Evolutionary conservation across 1,284 basidiomycete genomes (phyloP).

Genomic region (Cryptococcus sp.): DNA sequence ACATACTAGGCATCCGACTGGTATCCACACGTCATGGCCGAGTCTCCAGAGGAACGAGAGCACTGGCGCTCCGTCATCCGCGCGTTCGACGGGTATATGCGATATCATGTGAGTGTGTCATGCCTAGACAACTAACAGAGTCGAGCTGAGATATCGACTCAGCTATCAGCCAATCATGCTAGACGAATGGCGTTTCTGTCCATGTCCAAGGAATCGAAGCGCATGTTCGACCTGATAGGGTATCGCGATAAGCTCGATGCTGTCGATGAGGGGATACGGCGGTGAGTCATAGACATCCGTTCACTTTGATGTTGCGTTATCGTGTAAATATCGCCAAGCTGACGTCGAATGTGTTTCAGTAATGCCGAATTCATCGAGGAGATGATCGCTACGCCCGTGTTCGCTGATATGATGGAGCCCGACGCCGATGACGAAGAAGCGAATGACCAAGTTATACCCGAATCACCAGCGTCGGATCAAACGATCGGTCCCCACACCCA

Average conservation of each 20-base stretch:
- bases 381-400: conserved; percentile 49
- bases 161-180: conserved; percentile 52
- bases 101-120: conserved; percentile 47
- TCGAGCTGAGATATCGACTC: neutral
- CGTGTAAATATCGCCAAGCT: neutral
- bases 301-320: too few relatives aligned
- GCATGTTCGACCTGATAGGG: conserved; percentile 43
- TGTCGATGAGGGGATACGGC: conserved; percentile 53
- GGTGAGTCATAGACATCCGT: conserved; percentile 27
- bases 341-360: conserved; percentile 16
- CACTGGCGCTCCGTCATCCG: conserved; percentile 48
- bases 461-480: too few relatives aligned
- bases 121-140: neutral
- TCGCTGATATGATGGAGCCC: conserved; percentile 41
- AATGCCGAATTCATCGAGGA: conserved; percentile 53
- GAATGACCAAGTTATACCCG: too few relatives aligned
- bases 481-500: neutral
- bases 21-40: conserved; percentile 20
- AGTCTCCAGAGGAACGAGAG: conserved; percentile 40
- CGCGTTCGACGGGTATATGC: conserved; percentile 52
- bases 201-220: conserved; percentile 40
- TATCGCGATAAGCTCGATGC: conserved; percentile 52
- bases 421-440: neutral
- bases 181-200: conserved; percentile 49
- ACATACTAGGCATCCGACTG: too few relatives aligned